These are phyloP conservation scores for Colletotrichum spaethianum DNA, from an alignment of 2,329 filamentous ascomycete species.

Conservation along the genomic window DNA sequence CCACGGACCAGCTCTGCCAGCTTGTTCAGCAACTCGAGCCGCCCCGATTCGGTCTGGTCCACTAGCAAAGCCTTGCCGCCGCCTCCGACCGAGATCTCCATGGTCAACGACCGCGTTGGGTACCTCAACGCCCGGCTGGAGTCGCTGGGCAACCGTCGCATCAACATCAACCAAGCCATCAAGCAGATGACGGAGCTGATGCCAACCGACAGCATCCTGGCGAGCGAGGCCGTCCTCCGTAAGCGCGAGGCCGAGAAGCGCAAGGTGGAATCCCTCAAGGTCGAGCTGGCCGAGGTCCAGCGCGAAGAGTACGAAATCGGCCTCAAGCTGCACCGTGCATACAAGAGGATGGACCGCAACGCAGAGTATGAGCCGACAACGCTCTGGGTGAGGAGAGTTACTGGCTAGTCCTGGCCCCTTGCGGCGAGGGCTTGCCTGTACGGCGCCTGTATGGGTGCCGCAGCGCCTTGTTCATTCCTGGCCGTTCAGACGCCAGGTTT, in stretches of 20 bases:
- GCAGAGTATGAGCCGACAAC: slow-evolving; percentile 75
- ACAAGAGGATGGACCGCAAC: slow-evolving; percentile 81
- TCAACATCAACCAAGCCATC: slow-evolving; percentile 81
- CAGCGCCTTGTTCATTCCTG: background rate
- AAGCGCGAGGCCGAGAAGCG: slow-evolving; percentile 71
- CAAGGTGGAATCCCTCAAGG: slow-evolving; percentile 76
- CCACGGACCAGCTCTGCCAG: slow-evolving; percentile 25
- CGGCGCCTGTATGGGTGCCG: background rate
- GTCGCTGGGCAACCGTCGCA: slow-evolving; percentile 75
- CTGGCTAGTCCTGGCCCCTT: slow-evolving; percentile 59
- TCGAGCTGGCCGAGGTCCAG: slow-evolving; percentile 80
- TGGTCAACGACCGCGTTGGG: slow-evolving; percentile 75
- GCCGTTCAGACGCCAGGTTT: background rate
- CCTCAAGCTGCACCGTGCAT: slow-evolving; percentile 79
- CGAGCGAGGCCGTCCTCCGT: slow-evolving; percentile 73
- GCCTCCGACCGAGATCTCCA: slow-evolving; percentile 70
- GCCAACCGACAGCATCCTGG: slow-evolving; percentile 78
- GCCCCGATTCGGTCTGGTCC: slow-evolving; percentile 51
- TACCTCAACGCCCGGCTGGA: slow-evolving; percentile 77
- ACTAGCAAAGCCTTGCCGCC: slow-evolving; percentile 73
- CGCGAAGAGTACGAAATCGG: slow-evolving; percentile 85
- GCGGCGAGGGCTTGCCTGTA: too few relatives aligned
- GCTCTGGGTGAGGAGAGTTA: slow-evolving; percentile 85
- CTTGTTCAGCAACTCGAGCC: slow-evolving; percentile 33
- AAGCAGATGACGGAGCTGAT: slow-evolving; percentile 84